A percentile compares a stretch with the other conserved stretches of the same genome.
Evolutionary conservation across 1,284 basidiomycete genomes (phyloP).

Genomic region (Rhodotorula glutinis): DNA sequence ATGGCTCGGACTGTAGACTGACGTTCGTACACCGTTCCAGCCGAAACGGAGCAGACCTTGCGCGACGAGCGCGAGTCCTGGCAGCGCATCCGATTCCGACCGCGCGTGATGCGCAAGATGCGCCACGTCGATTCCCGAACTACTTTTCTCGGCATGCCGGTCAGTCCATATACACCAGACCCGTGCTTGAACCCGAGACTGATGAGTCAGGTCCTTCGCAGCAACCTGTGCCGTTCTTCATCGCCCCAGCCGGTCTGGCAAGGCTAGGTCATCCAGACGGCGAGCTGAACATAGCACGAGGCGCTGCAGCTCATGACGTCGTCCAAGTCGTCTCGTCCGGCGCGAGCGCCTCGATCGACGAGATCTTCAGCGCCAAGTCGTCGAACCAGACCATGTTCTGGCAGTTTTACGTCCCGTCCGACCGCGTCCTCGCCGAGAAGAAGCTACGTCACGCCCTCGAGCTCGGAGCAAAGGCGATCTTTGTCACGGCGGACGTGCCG

Average conservation of each 20-base stretch:
- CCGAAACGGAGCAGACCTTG: constrained; percentile 37
- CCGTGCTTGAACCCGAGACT: no score
- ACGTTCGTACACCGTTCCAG: no score
- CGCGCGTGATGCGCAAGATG: constrained; percentile 71
- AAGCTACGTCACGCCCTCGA: constrained; percentile 49
- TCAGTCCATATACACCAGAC: constrained; percentile 46
- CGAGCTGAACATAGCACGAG: constrained; percentile 52
- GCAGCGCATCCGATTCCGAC: constrained; percentile 73
- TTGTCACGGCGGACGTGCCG: constrained; percentile 53
- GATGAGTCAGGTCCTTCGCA: not conserved
- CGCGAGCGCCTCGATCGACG: constrained; percentile 52
- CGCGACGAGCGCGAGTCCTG: constrained; percentile 57
- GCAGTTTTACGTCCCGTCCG: constrained; percentile 49
- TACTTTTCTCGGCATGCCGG: constrained; percentile 67
- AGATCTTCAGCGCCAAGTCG: constrained; percentile 50
- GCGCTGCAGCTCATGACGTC: constrained; percentile 47
- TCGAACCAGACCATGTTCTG: constrained; percentile 38
- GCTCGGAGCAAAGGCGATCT: constrained; percentile 50
- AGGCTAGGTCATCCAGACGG: constrained; percentile 54
- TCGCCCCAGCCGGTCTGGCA: constrained; percentile 62
- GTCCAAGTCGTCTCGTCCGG: constrained; percentile 52
- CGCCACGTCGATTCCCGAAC: constrained; percentile 69
- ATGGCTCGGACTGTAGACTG: no score
- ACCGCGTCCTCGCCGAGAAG: constrained; percentile 48
- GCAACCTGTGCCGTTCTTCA: constrained; percentile 73